Conservation (phyloP, 306 rosid genomes). For the Purshia tridentata region DNA sequence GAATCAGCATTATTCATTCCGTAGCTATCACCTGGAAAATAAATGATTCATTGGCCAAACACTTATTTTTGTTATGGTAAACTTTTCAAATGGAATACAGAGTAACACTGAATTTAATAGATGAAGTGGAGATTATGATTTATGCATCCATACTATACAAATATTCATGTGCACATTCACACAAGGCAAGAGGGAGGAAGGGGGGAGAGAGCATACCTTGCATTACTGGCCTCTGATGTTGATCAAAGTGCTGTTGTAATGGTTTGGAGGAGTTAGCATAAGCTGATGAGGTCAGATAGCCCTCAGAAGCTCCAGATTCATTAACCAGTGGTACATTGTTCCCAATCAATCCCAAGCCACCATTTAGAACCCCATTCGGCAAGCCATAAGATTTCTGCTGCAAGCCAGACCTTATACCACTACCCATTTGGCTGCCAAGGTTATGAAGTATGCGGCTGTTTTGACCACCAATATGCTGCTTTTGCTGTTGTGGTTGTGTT, state of each 20-base stretch:
- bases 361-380: conserved; percentile 71
- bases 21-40: conserved; percentile 76
- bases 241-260: conserved; percentile 65
- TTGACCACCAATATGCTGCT: conserved; percentile 70
- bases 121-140: not conserved
- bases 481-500: conserved; percentile 69
- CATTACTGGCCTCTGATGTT: conserved; percentile 51
- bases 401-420: conserved; percentile 76
- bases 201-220: conserved; percentile 56
- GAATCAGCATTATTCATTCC: conserved; percentile 66
- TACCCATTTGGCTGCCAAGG: conserved; percentile 65
- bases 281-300: conserved; percentile 45
- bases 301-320: conserved; percentile 67
- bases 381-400: conserved; percentile 74
- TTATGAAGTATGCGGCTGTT: conserved; percentile 69
- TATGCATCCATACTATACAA: not conserved
- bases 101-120: conserved; percentile 3
- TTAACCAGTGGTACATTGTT: conserved; percentile 54
- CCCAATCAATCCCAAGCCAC: conserved; percentile 74
- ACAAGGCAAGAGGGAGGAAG: not conserved
- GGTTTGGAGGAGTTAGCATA: conserved; percentile 69
- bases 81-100: conserved; percentile 4
- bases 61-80: conserved; percentile 17
- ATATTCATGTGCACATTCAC: not conserved
- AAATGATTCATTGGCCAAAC: conserved; percentile 29